Percentiles rank a stretch among this genome's conserved stretches.
Evolutionary conservation across 768 basidiomycete genomes (phyloP).

Genomic region (Candolleomyces efflorescens): DNA sequence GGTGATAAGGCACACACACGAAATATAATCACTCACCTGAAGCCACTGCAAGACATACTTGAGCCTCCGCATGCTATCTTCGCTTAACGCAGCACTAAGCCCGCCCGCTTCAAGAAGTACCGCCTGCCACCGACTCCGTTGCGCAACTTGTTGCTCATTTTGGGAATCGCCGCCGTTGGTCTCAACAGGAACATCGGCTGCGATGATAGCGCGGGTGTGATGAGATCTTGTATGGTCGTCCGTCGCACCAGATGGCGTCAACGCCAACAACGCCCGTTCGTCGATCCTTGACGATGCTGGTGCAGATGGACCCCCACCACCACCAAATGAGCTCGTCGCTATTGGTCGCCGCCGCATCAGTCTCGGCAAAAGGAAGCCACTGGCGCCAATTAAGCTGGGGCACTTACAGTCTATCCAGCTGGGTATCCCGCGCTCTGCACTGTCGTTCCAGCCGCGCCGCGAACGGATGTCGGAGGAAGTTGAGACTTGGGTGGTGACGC

Average conservation of each 20-base stretch:
- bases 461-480: constrained; percentile 10
- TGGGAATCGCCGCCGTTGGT: constrained; percentile 9
- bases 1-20: background rate
- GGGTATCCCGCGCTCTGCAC: constrained; percentile 24
- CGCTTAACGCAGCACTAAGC: constrained; percentile 81
- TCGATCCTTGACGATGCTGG: too few relatives aligned
- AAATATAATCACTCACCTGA: constrained; percentile 48
- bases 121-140: constrained; percentile 82
- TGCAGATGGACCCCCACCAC: too few relatives aligned
- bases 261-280: background rate
- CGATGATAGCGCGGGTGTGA: too few relatives aligned
- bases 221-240: background rate
- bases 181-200: too few relatives aligned
- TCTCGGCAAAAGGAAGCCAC: too few relatives aligned
- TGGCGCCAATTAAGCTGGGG: background rate
- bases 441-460: constrained; percentile 15
- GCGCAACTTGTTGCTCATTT: constrained; percentile 51
- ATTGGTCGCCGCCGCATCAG: background rate
- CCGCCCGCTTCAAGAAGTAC: constrained; percentile 85
- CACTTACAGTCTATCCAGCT: constrained; percentile 37
- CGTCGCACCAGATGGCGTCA: background rate
- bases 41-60: constrained; percentile 88
- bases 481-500: background rate
- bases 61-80: constrained; percentile 84
- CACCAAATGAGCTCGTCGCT: constrained; percentile 31